Conservation (phyloP, 768 basidiomycete species). For the Lactifluus hygrophoroides region DNA sequence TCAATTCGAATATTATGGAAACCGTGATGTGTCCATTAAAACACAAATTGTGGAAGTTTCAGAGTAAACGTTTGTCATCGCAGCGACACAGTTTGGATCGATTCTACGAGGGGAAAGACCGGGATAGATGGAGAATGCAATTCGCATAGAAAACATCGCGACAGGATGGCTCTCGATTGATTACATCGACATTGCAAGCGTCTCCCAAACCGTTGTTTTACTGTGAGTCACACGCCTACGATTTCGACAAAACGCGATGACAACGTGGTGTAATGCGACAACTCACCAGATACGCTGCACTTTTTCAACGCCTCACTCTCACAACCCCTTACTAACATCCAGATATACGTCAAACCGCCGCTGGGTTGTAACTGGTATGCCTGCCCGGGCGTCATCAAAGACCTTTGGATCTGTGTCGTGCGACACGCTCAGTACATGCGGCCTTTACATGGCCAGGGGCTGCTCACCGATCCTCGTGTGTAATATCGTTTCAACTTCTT, state of each 20-base stretch:
- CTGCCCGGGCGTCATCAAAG: slow-evolving; percentile 58
- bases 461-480: slow-evolving; percentile 74
- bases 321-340: slow-evolving; percentile 45
- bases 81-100: not conserved
- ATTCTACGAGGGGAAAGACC: not conserved
- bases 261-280: not conserved
- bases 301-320: slow-evolving; percentile 1
- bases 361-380: slow-evolving; percentile 89
- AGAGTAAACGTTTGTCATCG: not conserved
- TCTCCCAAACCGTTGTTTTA: not conserved
- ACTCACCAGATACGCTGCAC: not conserved
- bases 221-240: not conserved
- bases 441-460: not conserved
- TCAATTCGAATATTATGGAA: not conserved
- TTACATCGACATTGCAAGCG: not conserved
- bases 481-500: slow-evolving; percentile 69
- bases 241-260: not conserved
- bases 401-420: slow-evolving; percentile 47
- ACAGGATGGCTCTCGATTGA: not conserved
- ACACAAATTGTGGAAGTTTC: too few species aligned
- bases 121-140: not conserved
- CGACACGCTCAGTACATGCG: slow-evolving; percentile 3
- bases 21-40: not conserved
- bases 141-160: too few species aligned
- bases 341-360: slow-evolving; percentile 88